Percentiles rank a stretch among this genome's conserved stretches.
Evolutionary conservation across 805 yeast genomes (phyloP).

Genomic region (Tetrapisispora iriomotensis): DNA sequence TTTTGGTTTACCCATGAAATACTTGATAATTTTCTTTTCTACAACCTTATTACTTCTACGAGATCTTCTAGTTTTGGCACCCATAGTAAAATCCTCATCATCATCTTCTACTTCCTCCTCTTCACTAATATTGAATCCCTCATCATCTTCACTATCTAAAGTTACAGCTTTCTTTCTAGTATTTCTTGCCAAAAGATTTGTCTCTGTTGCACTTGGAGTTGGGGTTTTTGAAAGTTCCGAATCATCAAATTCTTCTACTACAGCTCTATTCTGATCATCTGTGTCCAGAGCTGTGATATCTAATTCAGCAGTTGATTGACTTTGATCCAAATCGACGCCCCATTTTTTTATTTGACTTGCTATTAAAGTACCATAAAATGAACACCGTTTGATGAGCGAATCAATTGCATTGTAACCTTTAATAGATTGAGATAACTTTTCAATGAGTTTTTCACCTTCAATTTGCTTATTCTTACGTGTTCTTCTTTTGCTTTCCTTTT

Average conservation of each 20-base stretch:
- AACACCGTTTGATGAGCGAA: constrained; percentile 76
- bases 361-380: constrained; percentile 62
- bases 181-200: background rate
- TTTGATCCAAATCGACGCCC: constrained; percentile 75
- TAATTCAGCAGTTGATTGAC: constrained; percentile 32
- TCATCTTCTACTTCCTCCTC: constrained; percentile 20
- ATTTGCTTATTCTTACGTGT: constrained; percentile 38
- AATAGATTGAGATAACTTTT: constrained; percentile 56
- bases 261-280: constrained; percentile 23
- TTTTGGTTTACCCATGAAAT: constrained; percentile 63
- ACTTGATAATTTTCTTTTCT: constrained; percentile 25
- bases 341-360: constrained; percentile 66
- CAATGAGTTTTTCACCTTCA: constrained; percentile 66
- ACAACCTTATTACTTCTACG: constrained; percentile 6
- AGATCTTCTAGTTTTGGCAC: constrained; percentile 20
- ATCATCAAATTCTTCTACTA: constrained; percentile 26
- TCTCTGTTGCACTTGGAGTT: constrained; percentile 1
- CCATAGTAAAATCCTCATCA: constrained; percentile 7
- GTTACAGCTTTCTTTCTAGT: constrained; percentile 1
- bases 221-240: constrained; percentile 16
- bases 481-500: constrained; percentile 12
- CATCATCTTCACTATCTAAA: constrained; percentile 16
- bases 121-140: constrained; percentile 21
- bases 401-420: constrained; percentile 93
- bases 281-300: constrained; percentile 25